Evolutionary conservation across 495 filamentous ascomycete genomes (phyloP).

Genomic region (Peziza echinospora): DNA sequence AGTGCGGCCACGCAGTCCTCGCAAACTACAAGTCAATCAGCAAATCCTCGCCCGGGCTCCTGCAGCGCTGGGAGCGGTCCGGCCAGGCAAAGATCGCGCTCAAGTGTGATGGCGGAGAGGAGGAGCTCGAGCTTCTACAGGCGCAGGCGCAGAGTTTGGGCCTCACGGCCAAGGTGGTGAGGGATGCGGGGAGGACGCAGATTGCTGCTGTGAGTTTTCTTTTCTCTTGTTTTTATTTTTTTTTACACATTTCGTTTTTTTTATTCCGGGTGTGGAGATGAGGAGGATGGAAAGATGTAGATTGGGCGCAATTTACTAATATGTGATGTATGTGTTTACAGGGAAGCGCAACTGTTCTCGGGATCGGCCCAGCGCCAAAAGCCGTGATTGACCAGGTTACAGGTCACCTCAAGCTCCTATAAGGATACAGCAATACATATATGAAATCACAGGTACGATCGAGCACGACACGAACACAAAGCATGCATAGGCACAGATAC

Average conservation of each 20-base stretch:
- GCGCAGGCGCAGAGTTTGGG: constrained; percentile 63
- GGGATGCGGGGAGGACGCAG: constrained; percentile 92
- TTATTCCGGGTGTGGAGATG: neutral
- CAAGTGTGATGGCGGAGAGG: constrained; percentile 62
- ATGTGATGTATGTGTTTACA: neutral
- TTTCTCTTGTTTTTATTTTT: too few relatives aligned
- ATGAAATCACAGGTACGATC: too few relatives aligned
- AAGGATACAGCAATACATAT: neutral
- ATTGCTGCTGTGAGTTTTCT: constrained; percentile 41
- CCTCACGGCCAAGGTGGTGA: constrained; percentile 66
- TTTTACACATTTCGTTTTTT: too few relatives aligned
- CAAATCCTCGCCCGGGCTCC: constrained; percentile 35
- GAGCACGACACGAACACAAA: too few relatives aligned
- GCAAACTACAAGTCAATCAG: constrained; percentile 74
- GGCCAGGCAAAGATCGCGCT: constrained; percentile 88
- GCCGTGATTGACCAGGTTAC: constrained; percentile 71
- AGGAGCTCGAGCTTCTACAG: constrained; percentile 56
- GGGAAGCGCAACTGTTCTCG: constrained; percentile 69
- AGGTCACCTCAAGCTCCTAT: constrained; percentile 71
- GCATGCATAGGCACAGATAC: too few relatives aligned
- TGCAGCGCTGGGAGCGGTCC: constrained; percentile 58
- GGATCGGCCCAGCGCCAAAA: constrained; percentile 66
- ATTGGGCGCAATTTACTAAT: neutral
- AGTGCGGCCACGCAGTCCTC: constrained; percentile 86
- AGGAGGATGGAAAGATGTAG: neutral